phyloP scores from a whole-genome alignment of 83 land plant genomes.

The Thuja plicata region DNA sequence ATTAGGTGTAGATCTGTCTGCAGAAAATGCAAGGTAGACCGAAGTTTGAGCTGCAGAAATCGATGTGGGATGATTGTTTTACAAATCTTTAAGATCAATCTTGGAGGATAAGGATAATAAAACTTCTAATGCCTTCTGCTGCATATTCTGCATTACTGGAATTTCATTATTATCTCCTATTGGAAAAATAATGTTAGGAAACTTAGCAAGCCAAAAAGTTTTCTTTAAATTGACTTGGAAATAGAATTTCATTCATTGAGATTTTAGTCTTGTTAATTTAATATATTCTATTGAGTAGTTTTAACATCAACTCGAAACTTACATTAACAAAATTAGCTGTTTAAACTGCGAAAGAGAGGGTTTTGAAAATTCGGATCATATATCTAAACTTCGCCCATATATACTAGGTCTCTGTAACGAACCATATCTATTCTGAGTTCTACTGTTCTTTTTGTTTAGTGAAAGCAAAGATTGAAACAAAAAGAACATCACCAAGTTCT shows the following conservation, averaged over 20 bases:
- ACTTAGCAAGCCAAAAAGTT: neutral
- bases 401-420: neutral
- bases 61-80: neutral
- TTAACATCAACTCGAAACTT: neutral
- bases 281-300: neutral
- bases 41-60: neutral
- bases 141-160: neutral
- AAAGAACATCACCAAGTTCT: neutral
- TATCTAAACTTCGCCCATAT: neutral
- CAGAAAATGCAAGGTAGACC: neutral
- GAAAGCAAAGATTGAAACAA: neutral
- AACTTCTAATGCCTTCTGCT: neutral
- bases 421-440: neutral
- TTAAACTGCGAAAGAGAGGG: neutral
- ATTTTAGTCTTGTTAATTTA: neutral
- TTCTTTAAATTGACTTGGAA: neutral
- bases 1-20: neutral
- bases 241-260: neutral
- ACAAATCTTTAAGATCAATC: neutral
- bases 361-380: neutral
- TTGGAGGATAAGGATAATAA: neutral
- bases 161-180: neutral
- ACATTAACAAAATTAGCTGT: neutral
- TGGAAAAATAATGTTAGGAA: neutral
- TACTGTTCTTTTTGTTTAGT: neutral